Evolutionary conservation across 208 protist genomes (phyloP).

Genomic region (Trypanosoma melophagium): DNA sequence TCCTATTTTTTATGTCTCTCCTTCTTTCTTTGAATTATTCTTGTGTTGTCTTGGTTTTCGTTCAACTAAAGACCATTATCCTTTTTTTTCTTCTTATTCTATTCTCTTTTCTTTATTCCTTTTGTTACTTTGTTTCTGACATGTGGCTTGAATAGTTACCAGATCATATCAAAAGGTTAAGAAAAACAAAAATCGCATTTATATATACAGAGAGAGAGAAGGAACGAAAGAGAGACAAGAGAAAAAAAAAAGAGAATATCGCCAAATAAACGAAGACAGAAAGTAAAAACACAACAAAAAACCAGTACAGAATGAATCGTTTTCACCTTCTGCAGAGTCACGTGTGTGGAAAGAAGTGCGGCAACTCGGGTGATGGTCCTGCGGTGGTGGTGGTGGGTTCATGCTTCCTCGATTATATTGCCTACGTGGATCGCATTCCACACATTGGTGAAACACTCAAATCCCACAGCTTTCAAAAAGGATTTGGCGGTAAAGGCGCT

Average conservation of each 20-base stretch:
- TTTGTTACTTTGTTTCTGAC: too few species aligned
- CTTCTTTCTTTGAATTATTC: background rate
- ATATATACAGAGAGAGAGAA: too few species aligned
- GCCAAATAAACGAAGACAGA: background rate
- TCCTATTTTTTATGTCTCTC: background rate
- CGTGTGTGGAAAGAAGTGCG: background rate
- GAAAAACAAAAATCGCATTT: too few species aligned
- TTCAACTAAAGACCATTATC: too few species aligned
- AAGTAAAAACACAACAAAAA: background rate
- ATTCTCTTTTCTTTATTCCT: too few species aligned
- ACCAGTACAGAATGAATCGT: slow-evolving; percentile 42
- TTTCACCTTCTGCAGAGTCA: slow-evolving; percentile 46
- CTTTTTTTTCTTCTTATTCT: too few species aligned
- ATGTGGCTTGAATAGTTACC: too few species aligned
- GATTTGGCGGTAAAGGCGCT: slow-evolving; percentile 94
- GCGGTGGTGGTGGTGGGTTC: slow-evolving; percentile 86
- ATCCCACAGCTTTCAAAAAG: slow-evolving; percentile 77
- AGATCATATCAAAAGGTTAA: too few species aligned
- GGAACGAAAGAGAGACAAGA: too few species aligned
- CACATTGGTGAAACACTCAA: slow-evolving; percentile 93
- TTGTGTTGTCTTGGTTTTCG: background rate
- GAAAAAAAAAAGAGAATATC: too few species aligned
- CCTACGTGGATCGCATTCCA: slow-evolving; percentile 86
- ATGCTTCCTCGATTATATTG: slow-evolving; percentile 91
- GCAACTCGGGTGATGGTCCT: slow-evolving; percentile 20